Percentiles rank a stretch among this genome's conserved stretches.
Conservation (phyloP, 75 land plant genomes). For the Picea sitchensis region DNA sequence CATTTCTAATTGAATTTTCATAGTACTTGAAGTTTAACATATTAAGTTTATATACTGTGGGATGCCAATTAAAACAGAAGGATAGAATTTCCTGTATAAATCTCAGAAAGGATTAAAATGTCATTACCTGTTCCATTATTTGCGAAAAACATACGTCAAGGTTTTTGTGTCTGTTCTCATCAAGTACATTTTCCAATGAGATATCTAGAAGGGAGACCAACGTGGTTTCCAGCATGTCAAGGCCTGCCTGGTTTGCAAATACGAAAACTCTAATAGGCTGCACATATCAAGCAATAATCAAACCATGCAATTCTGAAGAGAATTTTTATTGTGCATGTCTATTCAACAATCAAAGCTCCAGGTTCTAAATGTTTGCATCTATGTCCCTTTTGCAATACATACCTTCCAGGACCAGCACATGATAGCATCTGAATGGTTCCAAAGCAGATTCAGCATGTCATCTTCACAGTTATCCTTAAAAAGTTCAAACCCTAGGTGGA, state of each 20-base stretch:
- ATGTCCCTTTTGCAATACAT: not conserved
- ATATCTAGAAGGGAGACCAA: constrained; percentile 73
- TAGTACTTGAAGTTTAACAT: not conserved
- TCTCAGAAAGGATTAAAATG: not conserved
- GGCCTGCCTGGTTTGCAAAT: constrained; percentile 91
- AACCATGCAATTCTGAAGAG: not conserved
- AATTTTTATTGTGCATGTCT: not conserved
- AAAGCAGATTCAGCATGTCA: constrained; percentile 22
- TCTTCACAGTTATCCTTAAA: constrained; percentile 30
- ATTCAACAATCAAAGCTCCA: not conserved
- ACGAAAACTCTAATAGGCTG: constrained; percentile 76
- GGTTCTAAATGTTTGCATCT: no score
- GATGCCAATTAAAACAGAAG: no score
- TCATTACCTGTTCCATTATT: not conserved
- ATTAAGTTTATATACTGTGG: not conserved
- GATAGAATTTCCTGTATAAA: no score
- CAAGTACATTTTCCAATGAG: constrained; percentile 42
- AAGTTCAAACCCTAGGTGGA: constrained; percentile 69
- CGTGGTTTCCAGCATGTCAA: constrained; percentile 96
- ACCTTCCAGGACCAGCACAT: constrained; percentile 21
- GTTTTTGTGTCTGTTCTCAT: not conserved
- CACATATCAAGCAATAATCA: not conserved
- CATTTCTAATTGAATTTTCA: not conserved
- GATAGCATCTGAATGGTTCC: constrained; percentile 46
- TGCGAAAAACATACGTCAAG: not conserved